Evolutionary conservation across 176 grass and related monocot genomes (phyloP), one percentile per base, ranked within the genome.

Genomic region (Carex parvula): DNA sequence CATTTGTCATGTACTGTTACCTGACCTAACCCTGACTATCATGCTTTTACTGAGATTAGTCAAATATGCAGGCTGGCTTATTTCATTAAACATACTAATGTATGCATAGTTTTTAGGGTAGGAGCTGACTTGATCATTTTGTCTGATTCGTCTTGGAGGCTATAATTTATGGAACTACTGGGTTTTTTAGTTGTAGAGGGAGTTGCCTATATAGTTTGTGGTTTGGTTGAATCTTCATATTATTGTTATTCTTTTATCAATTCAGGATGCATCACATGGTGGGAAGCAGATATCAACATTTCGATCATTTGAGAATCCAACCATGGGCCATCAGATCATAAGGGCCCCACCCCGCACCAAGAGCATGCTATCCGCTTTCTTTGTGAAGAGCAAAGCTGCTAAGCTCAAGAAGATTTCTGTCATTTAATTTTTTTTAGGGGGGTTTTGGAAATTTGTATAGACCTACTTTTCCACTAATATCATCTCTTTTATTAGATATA

Each of bases 341-440:
- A 88, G 87, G 88, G 83, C 89, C 68, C 93, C 91, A 0, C 79
- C 85, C 59, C 85, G 91, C 81, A 94, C 89, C 37, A 95, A 90
- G 68, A 95, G 87, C 70, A 84, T 99, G 93, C 37, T 95, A 55
- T 92, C 93, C 24, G 87, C 91, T 70, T 91, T 99, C 56, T 99
- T 99, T 85, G 88, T 89, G 60, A 95, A 93, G 73, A 84, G 86
- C 88, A 94, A 81, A 87, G 87, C 88, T n/a, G 86, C 55, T 60
- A 99, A 94, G 81, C 69, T 84, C 70, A 95, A 93, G 84, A 95
- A 94, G 48, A 83, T 91, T 24, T 87, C 86, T 13, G 84, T 90
- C 37, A 85, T 84, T 53, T 99, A 90, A 18, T 10, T 17, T 30
- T 48, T 80, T 61, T 63, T 6, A 29, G 20, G 41, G 41, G 60